Evolutionary conservation across 345 rosid genomes (phyloP).

Genomic region (Ceriops decandra): DNA sequence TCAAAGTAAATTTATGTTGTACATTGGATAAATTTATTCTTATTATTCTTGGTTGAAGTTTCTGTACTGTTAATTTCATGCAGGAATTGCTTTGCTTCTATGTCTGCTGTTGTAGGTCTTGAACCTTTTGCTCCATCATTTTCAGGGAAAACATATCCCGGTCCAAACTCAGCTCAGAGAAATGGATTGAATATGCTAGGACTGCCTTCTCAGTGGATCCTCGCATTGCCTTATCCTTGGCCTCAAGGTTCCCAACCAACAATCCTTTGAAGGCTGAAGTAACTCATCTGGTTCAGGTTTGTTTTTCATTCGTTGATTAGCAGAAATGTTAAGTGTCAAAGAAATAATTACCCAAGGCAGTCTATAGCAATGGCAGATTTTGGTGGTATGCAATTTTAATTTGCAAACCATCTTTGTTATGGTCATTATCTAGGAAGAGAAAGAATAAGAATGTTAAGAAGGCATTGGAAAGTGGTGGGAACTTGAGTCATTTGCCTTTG

Average conservation of each 20-base stretch:
- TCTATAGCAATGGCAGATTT: no score
- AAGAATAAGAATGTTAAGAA: neutral
- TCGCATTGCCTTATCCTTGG: conserved; percentile 72
- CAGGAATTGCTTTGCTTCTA: conserved; percentile 2
- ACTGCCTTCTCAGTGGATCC: conserved; percentile 93
- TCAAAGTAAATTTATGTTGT: conserved; percentile 53
- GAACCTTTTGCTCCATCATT: conserved; percentile 20
- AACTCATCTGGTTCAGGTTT: conserved; percentile 88
- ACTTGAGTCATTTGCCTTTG: no score
- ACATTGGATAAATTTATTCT: neutral
- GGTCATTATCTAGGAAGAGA: neutral
- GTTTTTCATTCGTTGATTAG: conserved; percentile 10
- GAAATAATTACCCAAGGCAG: neutral
- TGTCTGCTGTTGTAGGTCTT: conserved; percentile 3
- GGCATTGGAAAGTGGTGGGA: neutral
- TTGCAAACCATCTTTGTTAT: neutral
- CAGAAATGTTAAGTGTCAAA: neutral
- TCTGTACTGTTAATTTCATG: neutral
- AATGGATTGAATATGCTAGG: conserved; percentile 81
- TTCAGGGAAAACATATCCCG: conserved; percentile 64
- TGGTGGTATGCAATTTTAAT: neutral
- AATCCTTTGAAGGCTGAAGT: conserved; percentile 70
- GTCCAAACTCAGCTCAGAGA: conserved; percentile 69
- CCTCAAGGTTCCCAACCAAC: conserved; percentile 79
- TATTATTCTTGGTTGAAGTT: conserved; percentile 3